Conservation (phyloP, 352 stramenopile genomes). For the Globisporangium cylindrosporum region DNA sequence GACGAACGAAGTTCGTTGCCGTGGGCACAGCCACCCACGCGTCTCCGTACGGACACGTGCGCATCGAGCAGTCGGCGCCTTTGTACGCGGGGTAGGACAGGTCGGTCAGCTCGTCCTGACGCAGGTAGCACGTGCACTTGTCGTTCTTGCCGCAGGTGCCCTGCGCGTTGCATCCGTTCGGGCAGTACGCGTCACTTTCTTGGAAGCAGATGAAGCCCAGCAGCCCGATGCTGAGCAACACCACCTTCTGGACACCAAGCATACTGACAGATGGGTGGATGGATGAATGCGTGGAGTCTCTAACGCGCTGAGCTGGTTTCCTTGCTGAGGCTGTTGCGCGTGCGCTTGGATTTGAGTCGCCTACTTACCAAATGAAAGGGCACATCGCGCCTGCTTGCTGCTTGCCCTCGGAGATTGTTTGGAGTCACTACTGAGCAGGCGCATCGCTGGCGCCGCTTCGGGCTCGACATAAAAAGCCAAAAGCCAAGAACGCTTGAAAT, state of each 20-base stretch:
- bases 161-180: conserved; percentile 84
- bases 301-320: background rate
- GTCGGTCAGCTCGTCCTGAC: conserved; percentile 47
- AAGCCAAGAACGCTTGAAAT: background rate
- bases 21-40: conserved; percentile 64
- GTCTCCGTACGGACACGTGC: conserved; percentile 69
- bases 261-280: conserved; percentile 21
- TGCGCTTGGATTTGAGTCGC: conserved; percentile 13
- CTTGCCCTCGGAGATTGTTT: background rate
- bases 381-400: background rate
- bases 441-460: background rate
- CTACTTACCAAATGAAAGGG: conserved; percentile 15
- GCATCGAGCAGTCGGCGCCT: conserved; percentile 74
- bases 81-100: conserved; percentile 55
- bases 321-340: background rate
- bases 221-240: conserved; percentile 31
- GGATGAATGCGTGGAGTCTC: background rate
- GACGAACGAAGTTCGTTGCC: conserved; percentile 74
- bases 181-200: conserved; percentile 53
- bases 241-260: conserved; percentile 39
- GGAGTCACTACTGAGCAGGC: conserved; percentile 5
- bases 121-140: conserved; percentile 91
- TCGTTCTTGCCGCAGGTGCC: conserved; percentile 87
- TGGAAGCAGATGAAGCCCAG: conserved; percentile 33
- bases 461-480: background rate